Percentiles rank a stretch among this genome's conserved stretches.
Conservation (phyloP, 1,284 basidiomycete species). For the Phellinidium pouzarii region DNA sequence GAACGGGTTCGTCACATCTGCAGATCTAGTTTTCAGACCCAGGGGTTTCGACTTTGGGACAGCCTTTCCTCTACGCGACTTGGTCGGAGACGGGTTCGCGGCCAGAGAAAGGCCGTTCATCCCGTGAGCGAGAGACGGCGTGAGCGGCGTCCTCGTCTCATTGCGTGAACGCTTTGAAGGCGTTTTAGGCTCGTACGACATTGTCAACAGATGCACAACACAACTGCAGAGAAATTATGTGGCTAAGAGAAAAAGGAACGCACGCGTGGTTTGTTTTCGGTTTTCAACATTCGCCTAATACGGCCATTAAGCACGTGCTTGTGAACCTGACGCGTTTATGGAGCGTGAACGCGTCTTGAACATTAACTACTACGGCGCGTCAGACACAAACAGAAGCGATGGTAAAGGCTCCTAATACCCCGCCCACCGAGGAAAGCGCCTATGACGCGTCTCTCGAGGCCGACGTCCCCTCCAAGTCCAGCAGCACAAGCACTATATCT, state of each 20-base stretch:
- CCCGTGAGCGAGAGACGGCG: conserved; percentile 53
- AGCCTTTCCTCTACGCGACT: conserved; percentile 26
- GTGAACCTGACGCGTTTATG: not conserved
- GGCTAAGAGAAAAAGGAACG: not conserved
- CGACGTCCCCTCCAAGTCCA: no score
- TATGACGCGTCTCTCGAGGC: not conserved
- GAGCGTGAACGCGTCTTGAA: conserved; percentile 8
- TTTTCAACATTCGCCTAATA: conserved; percentile 6
- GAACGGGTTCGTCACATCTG: conserved; percentile 58
- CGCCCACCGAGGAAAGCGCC: not conserved
- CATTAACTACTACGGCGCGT: conserved; percentile 3
- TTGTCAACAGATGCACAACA: conserved; percentile 14
- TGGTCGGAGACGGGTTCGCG: conserved; percentile 32
- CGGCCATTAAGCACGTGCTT: not conserved
- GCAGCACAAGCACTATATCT: not conserved
- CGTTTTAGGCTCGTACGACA: conserved; percentile 46
- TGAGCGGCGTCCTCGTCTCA: conserved; percentile 66
- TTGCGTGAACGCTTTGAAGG: conserved; percentile 62
- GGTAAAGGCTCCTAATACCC: conserved; percentile 12
- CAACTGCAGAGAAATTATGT: not conserved
- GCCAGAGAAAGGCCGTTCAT: conserved; percentile 39
- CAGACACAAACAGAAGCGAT: not conserved
- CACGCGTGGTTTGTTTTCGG: not conserved
- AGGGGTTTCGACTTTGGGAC: conserved; percentile 18
- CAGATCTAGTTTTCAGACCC: conserved; percentile 25